A percentile compares a stretch with the other conserved stretches of the same genome.
Conservation (phyloP, 345 rosid genomes). For the Mangifera indica region DNA sequence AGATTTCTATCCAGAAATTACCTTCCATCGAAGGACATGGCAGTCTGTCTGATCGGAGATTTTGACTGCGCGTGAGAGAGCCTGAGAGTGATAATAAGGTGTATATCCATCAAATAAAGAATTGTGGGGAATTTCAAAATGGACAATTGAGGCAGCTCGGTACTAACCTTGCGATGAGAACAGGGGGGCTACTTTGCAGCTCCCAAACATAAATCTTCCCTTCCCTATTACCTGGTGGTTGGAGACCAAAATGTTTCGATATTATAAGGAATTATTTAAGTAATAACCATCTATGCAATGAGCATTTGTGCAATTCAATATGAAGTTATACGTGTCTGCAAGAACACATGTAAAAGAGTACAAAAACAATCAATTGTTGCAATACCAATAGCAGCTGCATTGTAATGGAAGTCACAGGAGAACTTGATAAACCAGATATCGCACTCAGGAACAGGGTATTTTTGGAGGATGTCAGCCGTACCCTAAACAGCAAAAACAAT, state of each 20-base stretch:
- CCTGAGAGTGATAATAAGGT: conserved; percentile 36
- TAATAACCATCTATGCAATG: not conserved
- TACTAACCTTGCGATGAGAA: conserved; percentile 68
- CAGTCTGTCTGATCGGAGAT: conserved; percentile 87
- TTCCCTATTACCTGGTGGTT: conserved; percentile 79
- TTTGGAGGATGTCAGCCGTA: conserved; percentile 80
- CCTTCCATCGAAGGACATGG: conserved; percentile 93
- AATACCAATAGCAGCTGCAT: conserved; percentile 78
- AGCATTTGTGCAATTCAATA: not conserved
- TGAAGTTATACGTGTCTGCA: not conserved
- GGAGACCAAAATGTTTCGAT: not conserved
- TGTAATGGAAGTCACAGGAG: conserved; percentile 79
- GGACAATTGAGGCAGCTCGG: not conserved
- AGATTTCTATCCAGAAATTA: conserved; percentile 13
- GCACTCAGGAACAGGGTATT: conserved; percentile 87
- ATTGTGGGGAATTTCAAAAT: not conserved
- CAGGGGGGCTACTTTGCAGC: conserved; percentile 90
- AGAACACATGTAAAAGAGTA: not conserved
- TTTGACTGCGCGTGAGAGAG: conserved; percentile 73
- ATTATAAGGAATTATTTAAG: not conserved
- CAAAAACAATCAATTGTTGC: not conserved
- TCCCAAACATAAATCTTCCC: conserved; percentile 98
- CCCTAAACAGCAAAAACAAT: conserved; percentile 48
- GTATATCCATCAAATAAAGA: not conserved
- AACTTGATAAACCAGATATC: conserved; percentile 98